Percentiles rank a stretch among this genome's conserved stretches.
Evolutionary conservation across 208 protist genomes (phyloP).

Genomic region (Leishmania guyanensis): DNA sequence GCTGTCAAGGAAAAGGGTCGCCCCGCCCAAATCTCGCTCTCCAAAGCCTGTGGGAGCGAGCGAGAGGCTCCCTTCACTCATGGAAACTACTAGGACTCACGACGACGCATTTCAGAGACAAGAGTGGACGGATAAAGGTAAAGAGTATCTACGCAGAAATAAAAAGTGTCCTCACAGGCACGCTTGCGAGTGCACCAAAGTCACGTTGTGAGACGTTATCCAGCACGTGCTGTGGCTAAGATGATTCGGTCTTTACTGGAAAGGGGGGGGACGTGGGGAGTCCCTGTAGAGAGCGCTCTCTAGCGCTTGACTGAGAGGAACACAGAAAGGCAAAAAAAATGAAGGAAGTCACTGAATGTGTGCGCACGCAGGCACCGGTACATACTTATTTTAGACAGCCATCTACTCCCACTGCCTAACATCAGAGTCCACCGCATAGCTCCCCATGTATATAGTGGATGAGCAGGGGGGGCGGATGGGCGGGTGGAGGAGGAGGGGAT

Average conservation of each 20-base stretch:
- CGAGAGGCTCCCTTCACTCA: background rate
- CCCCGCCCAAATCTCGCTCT: too few species aligned
- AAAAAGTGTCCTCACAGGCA: background rate
- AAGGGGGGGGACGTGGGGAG: background rate
- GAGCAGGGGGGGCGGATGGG: background rate
- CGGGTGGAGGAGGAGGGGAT: too few species aligned
- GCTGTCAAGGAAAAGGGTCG: background rate
- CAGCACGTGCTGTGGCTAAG: background rate
- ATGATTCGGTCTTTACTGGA: background rate
- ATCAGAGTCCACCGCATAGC: background rate
- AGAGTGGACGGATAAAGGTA: background rate
- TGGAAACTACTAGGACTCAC: background rate
- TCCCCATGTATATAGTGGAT: background rate
- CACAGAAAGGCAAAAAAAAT: conserved; percentile 5
- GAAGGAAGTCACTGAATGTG: background rate
- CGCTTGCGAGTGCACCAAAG: background rate
- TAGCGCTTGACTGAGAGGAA: background rate
- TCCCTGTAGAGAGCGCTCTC: background rate
- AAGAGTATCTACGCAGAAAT: conserved; percentile 1
- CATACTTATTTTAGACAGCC: background rate
- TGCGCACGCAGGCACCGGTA: background rate
- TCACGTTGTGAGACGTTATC: background rate
- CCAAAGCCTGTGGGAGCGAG: background rate
- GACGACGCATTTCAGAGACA: background rate
- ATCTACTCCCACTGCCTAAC: background rate